Evolutionary conservation across 2,329 filamentous ascomycete species (phyloP), one percentile per base, ranked within the genome.

Genomic region (Exophiala phaeomuriformis): DNA sequence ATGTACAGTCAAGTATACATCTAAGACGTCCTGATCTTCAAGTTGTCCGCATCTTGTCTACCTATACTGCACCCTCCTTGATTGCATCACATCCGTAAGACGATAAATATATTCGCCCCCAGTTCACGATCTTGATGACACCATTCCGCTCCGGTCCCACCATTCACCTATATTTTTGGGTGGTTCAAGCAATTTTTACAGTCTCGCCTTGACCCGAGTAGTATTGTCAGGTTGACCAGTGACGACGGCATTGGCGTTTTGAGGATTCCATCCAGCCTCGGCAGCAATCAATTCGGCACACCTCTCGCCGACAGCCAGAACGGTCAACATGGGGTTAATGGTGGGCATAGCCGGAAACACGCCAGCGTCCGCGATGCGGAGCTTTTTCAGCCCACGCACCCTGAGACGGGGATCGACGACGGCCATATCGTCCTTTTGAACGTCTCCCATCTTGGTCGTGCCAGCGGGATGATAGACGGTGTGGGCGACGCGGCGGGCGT

Each of bases 261-360:
- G 28, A 33, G 45, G n/a, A 33, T 73, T 81, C 82, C 82, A 85
- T 19, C 82, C 81, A 54, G 80, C 86, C 61, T 88, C 82, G 67
- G 84, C 77, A 31, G 85, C 85, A 67, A 95, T 85, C 68, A 95
- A 70, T 77, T 95, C 90, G 0, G 90, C 90, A 4, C 83, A 85
- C 53, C 86, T 79, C 80, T 95, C 90, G 5, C 87, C 90, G 64
- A 94, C 81, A 49, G 82, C 85, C 66, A 95, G 71, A 3, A 95
- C 89, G 1, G 89, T 95, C 66, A 95, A 74, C 90, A 95, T 93
- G 55, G 88, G 89, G 74, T 95, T 95, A 68, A 93, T 85, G 50
- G 80, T 86, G 43, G 86, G 78, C 82, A 95, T 94, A 57, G 86
- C 86, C 0, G 89, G 90, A 76, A 95, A 95, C 47, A 95, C 81